Base-by-base conservation (phyloP, 192 early-diverging fungal genomes). In the Phycomyces blakesleeanus region DNA sequence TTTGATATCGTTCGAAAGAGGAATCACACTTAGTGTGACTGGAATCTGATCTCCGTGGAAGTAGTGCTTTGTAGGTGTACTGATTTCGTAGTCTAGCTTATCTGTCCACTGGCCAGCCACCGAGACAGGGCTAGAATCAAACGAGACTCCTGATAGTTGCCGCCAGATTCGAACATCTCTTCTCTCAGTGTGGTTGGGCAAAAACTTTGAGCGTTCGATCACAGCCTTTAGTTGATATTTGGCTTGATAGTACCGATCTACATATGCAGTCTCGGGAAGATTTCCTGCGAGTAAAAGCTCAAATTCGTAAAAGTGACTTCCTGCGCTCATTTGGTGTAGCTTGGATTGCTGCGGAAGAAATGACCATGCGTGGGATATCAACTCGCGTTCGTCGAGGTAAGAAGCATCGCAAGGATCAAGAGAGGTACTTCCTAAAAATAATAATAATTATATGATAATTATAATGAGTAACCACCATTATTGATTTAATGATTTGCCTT, bases 221-320 rank as follows among this genome's bases (percentile, higher is more conserved):
- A 69, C 50, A 0, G 84, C 85, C 37, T 73, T 71, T 53, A 87
- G 54, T 14, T 47, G 57, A 57, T 87, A 87, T 10, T 85, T 69
- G 22, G 66, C 67, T n/a, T 79, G 78, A 52, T 77, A 50, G 12
- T 80, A n/a, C n/a, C n/a, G n/a, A n/a, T n/a, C n/a, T 67, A 76
- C 77, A 18, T 76, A 69, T 11, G 79, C 71, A 0, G 85, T 79
- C 60, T 87, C 85, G 5, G 85, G 85, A 44, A 85, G 65, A 26
- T 81, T 59, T 9, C 85, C 85, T 7, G 77, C 71, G 2, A 87
- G n/a, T 10, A 75, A 59, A 34, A 85, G 22, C 50, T 85, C 84
- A 53, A 87, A 87, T 26, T 67, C 64, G 72, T 71, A 85, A 24
- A 41, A 65, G 49, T 79, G 63, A 47, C 51, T 68, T 27, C 67